phyloP scores from a whole-genome alignment of 192 early-diverging fungal species.

The Coemansia sp. region DNA sequence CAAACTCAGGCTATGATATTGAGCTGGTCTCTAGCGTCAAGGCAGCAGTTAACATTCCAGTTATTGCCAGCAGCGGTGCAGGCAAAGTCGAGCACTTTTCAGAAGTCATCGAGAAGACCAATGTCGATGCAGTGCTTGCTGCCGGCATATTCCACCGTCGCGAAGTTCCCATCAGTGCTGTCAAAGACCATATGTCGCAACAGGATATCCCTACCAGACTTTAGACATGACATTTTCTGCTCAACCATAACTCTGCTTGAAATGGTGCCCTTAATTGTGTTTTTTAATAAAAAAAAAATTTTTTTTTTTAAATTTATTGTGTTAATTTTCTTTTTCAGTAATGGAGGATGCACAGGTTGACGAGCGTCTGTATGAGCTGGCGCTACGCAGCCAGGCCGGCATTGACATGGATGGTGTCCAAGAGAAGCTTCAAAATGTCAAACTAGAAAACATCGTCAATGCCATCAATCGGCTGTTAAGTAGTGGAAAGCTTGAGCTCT shows the following conservation, averaged over 20 bases:
- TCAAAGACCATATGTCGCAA: constrained; percentile 71
- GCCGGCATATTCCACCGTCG: constrained; percentile 97
- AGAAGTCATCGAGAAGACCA: constrained; percentile 78
- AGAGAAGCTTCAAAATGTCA: constrained; percentile 9
- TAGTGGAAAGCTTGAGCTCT: constrained; percentile 29
- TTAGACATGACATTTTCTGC: not conserved
- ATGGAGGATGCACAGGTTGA: too few relatives aligned
- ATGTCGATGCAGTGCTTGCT: constrained; percentile 94
- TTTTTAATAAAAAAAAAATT: too few relatives aligned
- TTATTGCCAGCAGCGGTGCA: constrained; percentile 97
- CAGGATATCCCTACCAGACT: constrained; percentile 56
- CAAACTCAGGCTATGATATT: constrained; percentile 93
- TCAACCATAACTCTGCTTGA: too few relatives aligned
- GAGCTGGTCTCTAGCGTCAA: constrained; percentile 81
- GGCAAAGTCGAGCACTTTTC: constrained; percentile 84
- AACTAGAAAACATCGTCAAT: constrained; percentile 35
- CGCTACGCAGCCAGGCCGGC: not conserved
- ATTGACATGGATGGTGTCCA: constrained; percentile 19
- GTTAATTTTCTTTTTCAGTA: too few relatives aligned
- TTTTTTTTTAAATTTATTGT: too few relatives aligned
- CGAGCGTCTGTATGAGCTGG: too few relatives aligned
- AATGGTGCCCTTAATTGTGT: too few relatives aligned
- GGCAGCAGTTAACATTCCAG: constrained; percentile 80
- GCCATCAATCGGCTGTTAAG: constrained; percentile 37
- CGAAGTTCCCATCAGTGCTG: constrained; percentile 85